phyloP scores from a whole-genome alignment of 331 rosid genomes.

The Malus hybrid region DNA sequence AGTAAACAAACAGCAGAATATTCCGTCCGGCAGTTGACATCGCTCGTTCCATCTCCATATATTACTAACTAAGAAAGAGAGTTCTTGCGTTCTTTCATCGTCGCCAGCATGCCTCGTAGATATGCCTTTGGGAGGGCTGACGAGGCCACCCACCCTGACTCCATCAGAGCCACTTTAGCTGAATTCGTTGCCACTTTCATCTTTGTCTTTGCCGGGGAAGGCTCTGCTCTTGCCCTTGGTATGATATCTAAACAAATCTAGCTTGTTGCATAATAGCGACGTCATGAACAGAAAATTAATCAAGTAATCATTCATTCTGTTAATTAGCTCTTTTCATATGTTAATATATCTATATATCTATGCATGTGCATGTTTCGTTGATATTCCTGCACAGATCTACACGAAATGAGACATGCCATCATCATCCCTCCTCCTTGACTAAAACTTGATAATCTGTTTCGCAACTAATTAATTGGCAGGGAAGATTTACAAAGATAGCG shows the following conservation, averaged over 20 bases:
- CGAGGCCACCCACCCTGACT: constrained; percentile 16
- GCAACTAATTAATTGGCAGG: constrained; percentile 26
- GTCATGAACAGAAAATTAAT: neutral
- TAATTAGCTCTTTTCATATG: neutral
- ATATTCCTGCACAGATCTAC: neutral
- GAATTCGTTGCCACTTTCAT: constrained; percentile 78
- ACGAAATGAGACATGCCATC: neutral
- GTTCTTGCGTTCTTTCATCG: neutral
- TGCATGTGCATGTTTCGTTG: neutral
- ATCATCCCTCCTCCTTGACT: neutral
- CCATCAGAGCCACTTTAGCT: constrained; percentile 79
- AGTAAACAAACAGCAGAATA: too few relatives aligned
- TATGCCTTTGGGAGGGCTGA: constrained; percentile 76
- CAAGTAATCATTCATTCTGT: neutral
- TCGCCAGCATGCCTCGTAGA: constrained; percentile 45
- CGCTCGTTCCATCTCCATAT: neutral
- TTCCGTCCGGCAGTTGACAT: neutral
- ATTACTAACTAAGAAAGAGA: neutral
- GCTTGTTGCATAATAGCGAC: neutral
- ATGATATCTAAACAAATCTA: neutral
- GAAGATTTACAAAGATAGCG: constrained; percentile 57
- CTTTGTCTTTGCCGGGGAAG: constrained; percentile 94
- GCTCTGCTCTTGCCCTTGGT: constrained; percentile 83
- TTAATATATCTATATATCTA: neutral
- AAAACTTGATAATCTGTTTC: neutral